These are phyloP conservation scores for Talaromyces sp. DNA, from an alignment of 2,329 filamentous ascomycete genomes.

Conservation along the genomic window DNA sequence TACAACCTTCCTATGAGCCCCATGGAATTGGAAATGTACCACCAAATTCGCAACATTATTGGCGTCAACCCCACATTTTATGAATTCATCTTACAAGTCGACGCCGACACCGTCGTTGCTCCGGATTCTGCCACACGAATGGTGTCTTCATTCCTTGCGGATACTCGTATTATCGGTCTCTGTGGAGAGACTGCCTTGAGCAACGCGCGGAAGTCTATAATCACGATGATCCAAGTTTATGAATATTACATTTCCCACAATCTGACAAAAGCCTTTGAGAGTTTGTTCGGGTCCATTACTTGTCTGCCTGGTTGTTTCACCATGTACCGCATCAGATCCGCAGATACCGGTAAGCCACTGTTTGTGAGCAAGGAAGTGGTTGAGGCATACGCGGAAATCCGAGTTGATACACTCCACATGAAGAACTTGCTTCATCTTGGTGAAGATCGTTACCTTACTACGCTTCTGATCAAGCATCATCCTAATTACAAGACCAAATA, in stretches of 20 bases:
- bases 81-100: slow-evolving; percentile 93
- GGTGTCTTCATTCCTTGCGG: slow-evolving; percentile 83
- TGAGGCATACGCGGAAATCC: slow-evolving; percentile 82
- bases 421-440: slow-evolving; percentile 96
- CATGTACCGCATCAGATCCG: slow-evolving; percentile 96
- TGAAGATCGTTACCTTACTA: slow-evolving; percentile 96
- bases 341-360: slow-evolving; percentile 89
- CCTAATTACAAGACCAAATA: slow-evolving; percentile 98
- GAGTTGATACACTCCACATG: slow-evolving; percentile 96
- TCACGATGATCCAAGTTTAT: slow-evolving; percentile 99
- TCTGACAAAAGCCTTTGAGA: slow-evolving; percentile 93
- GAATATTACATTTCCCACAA: slow-evolving; percentile 99
- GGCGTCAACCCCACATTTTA: slow-evolving; percentile 98
- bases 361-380: slow-evolving; percentile 93
- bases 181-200: slow-evolving; percentile 93
- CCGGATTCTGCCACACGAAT: slow-evolving; percentile 87
- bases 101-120: slow-evolving; percentile 93
- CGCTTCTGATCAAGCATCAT: slow-evolving; percentile 86
- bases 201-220: slow-evolving; percentile 87
- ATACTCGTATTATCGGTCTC: slow-evolving; percentile 87
- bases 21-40: slow-evolving; percentile 95
- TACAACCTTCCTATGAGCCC: slow-evolving; percentile 97
- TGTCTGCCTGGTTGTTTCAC: slow-evolving; percentile 98
- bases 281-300: slow-evolving; percentile 92
- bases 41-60: slow-evolving; percentile 98